Base-by-base conservation (phyloP, 805 yeast species). In the Saccharomycopsis sp. region DNA sequence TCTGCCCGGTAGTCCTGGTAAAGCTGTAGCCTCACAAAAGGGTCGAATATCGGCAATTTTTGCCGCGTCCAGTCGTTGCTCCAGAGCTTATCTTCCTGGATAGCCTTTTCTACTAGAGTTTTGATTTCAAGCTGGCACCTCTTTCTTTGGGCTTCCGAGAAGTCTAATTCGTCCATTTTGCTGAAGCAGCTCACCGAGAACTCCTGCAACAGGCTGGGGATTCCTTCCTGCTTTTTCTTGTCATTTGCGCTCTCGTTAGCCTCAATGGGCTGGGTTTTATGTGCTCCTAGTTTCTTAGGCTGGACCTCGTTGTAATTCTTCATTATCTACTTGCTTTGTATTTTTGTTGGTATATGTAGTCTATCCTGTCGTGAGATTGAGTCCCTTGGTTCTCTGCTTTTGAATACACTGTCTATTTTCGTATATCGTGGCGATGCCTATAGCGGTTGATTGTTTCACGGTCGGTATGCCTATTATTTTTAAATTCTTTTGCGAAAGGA, bases 61-160 rank as follows among this genome's bases (percentile, higher is more conserved):
- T 81, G 83, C 9, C 52, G 61, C 2, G 64, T 66, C 91, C 91
- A 85, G 59, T 82, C 77, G 61, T 79, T 82, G 0, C 68, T 61
- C 70, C 77, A 74, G 2, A 84, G 63, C 47, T 73, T 74, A 21
- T 71, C 70, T 52, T 73, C 70, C 1, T 70, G 68, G 16, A 77
- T 74, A 0, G 88, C 87, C 55, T 68, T 61, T 55, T 79, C 75
- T 24, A 85, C 73, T 40, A 83, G 64, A 9, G 66, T 61, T 63
- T 77, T 82, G 53, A 85, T 68, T 64, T 84, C 83, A 7, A 63
- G 58, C 61, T 82, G 81, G 64, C 84, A 76, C 40, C 65, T 62
- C 5, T 67, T 65, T 62, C 74, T 77, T 24, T 64, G 54, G 12
- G 54, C 65, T 1, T 68, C 66, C 4, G 59, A 58, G 2, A 75